A percentile compares a stretch with the other conserved stretches of the same genome.
phyloP scores from a whole-genome alignment of 768 basidiomycete species.

The Psilocybe subaeruginosa region DNA sequence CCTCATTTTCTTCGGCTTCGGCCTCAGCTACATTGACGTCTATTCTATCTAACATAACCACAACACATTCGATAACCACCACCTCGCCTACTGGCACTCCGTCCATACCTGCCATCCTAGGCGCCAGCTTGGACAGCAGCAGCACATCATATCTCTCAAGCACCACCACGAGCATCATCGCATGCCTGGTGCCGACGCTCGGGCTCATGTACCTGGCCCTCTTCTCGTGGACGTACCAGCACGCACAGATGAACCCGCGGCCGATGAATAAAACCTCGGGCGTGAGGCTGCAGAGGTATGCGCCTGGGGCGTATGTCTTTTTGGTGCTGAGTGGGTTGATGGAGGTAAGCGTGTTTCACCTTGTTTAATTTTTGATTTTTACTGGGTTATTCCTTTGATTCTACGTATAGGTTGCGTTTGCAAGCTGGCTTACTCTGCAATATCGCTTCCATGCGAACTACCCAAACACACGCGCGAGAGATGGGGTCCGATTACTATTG shows the following conservation, averaged over 20 bases:
- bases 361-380: background rate
- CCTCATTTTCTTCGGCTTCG: background rate
- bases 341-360: constrained; percentile 35
- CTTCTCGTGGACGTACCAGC: constrained; percentile 52
- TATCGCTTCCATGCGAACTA: constrained; percentile 55
- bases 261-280: constrained; percentile 55
- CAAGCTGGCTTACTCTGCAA: constrained; percentile 63
- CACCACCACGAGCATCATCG: constrained; percentile 37
- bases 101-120: constrained; percentile 7
- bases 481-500: constrained; percentile 51
- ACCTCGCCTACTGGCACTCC: constrained; percentile 4
- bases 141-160: constrained; percentile 33
- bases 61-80: background rate
- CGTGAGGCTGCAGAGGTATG: constrained; percentile 48
- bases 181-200: constrained; percentile 36
- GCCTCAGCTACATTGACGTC: background rate
- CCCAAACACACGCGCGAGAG: constrained; percentile 47
- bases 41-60: background rate
- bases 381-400: background rate
- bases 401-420: constrained; percentile 45
- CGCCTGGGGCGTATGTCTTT: constrained; percentile 58
- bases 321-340: constrained; percentile 51
- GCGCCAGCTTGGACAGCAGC: constrained; percentile 10
- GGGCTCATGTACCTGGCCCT: constrained; percentile 51
- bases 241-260: constrained; percentile 45